Percentiles rank a stretch among this genome's conserved stretches.
phyloP scores from a whole-genome alignment of 2,329 filamentous ascomycete genomes.

The Cladophialophora bantiana region DNA sequence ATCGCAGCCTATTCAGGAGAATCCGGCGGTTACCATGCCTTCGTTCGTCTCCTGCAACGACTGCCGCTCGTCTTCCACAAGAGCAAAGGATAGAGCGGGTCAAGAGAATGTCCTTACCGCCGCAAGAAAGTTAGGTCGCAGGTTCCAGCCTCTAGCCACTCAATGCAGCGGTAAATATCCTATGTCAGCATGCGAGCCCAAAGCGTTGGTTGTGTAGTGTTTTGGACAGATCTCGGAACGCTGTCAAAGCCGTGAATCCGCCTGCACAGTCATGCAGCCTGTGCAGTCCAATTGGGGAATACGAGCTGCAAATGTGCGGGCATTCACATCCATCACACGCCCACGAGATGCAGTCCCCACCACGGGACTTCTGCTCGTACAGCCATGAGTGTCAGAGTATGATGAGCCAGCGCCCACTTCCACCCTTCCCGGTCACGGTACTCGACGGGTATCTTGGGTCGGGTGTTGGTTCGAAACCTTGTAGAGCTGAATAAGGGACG shows the following conservation, averaged over 20 bases:
- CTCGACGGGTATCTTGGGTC: conserved; percentile 1
- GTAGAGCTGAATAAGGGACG: not conserved
- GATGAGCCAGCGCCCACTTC: not conserved
- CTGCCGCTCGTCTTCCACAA: not conserved
- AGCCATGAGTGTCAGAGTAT: not conserved
- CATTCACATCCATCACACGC: not conserved
- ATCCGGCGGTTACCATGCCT: not conserved
- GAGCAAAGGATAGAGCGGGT: not conserved
- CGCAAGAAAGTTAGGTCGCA: not conserved
- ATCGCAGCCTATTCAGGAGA: not conserved
- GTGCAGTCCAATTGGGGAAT: not conserved
- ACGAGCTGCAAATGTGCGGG: not conserved
- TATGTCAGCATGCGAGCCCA: not conserved
- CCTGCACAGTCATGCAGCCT: not conserved
- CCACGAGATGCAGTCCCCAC: not conserved
- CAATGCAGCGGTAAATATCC: not conserved
- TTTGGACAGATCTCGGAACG: not conserved
- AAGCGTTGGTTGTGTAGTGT: not conserved
- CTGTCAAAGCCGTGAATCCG: not conserved
- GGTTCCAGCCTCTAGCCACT: not conserved
- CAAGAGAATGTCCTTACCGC: not conserved
- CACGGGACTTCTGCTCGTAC: conserved; percentile 6
- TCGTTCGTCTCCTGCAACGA: not conserved
- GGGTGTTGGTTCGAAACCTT: conserved; percentile 2
- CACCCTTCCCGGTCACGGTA: not conserved